Evolutionary conservation across 352 stramenopile species (phyloP).

Genomic region (Phytophthora tubulina): DNA sequence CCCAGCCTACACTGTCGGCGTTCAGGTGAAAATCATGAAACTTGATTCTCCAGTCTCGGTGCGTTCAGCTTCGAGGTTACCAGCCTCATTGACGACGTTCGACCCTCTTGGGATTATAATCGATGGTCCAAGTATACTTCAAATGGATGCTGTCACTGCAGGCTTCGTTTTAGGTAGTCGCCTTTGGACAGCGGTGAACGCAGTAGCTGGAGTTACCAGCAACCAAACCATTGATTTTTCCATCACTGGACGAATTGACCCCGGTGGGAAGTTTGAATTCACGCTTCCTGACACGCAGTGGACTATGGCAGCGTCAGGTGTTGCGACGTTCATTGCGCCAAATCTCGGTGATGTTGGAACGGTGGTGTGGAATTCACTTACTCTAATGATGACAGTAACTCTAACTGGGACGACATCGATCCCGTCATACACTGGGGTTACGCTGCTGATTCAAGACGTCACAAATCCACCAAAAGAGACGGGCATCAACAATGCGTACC

Average conservation of each 20-base stretch:
- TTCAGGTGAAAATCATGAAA: conserved; percentile 49
- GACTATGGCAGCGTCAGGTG: conserved; percentile 36
- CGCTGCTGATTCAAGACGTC: conserved; percentile 45
- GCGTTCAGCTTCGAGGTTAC: conserved; percentile 29
- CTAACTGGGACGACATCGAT: conserved; percentile 39
- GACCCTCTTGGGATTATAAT: conserved; percentile 53
- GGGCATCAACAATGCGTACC: conserved; percentile 46
- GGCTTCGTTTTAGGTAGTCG: conserved; percentile 59
- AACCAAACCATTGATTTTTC: conserved; percentile 61
- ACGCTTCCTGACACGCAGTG: conserved; percentile 55
- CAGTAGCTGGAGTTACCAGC: conserved; percentile 60
- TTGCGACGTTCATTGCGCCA: conserved; percentile 48
- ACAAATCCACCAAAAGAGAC: conserved; percentile 69
- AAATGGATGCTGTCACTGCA: conserved; percentile 53
- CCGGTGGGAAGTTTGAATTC: conserved; percentile 55
- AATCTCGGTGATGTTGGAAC: conserved; percentile 40
- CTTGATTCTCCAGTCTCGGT: conserved; percentile 57
- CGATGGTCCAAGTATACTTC: conserved; percentile 57
- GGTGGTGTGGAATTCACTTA: conserved; percentile 45
- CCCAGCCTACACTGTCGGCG: conserved; percentile 37
- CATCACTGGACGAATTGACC: conserved; percentile 47
- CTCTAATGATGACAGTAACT: conserved; percentile 45
- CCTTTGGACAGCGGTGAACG: conserved; percentile 49
- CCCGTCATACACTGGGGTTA: conserved; percentile 41
- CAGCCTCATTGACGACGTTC: conserved; percentile 51